Base-by-base conservation (phyloP, 371 early-diverging fungal genomes). In the Polyrhizophydium stewartii region DNA sequence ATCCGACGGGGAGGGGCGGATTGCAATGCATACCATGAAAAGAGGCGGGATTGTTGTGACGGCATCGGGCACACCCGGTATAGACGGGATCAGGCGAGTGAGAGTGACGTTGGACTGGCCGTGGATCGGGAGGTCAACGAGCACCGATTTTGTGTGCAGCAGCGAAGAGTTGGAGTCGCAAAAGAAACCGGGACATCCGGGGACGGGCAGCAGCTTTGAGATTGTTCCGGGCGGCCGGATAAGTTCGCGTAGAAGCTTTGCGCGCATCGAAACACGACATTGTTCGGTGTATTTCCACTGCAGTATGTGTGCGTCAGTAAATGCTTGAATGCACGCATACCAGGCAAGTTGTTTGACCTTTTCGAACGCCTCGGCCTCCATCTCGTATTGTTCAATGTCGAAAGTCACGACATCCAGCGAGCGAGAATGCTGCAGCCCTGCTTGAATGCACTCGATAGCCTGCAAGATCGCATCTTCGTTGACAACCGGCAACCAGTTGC, bases 11-110 rank as follows among this genome's bases (percentile, higher is more conserved):
- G n/a, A n/a, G n/a, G n/a, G n/a, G n/a, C n/a, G n/a, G n/a, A n/a
- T n/a, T n/a, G n/a, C n/a, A n/a, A n/a, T n/a, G n/a, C n/a, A n/a
- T 60, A 70, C 73, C 74, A 78, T 74, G 62, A 78, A 81, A 0
- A 78, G 66, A 1, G 78, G 78, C 5, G 82, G 78, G 28, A 71
- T 67, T 0, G 82, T 78, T 10, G 78, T 81, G 17, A 68, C 73
- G 1, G 56, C 73, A 1, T 30, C 43, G 0, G 82, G 82, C 0
- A 81, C 78, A 5, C 82, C 82, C 6, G 82, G 82, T 52, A 81
- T 76, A 13, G 60, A 55, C 22, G 78, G 82, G 16, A 78, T 58
- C 31, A 72, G 73, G 2, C 82, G 38, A 0, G 75, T 74, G 1
- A 81, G 49, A 0, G 74, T 71, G 6, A 81, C 72, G 47, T 66